Base-by-base conservation (phyloP, 2,329 filamentous ascomycete genomes). In the Diplodia intermedia region DNA sequence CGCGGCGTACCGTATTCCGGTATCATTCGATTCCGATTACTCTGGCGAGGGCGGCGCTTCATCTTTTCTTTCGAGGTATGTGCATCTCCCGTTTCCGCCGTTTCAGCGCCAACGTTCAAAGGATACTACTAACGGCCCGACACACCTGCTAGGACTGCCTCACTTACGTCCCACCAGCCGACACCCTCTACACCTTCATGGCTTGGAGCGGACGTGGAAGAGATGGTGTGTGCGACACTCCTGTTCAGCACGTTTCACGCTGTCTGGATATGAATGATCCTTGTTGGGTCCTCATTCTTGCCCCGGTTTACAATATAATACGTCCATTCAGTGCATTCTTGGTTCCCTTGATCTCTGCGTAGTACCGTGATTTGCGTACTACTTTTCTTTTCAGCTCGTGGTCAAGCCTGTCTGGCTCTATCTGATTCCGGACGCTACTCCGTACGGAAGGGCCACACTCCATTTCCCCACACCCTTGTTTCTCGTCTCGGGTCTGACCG, bases 21-120 rank as follows among this genome's bases (percentile, higher is more conserved):
- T 89, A 89, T 85, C 85, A 93, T 92, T 92, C 91, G 90, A 94
- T 93, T 93, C 91, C 90, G 91, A 93, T 94, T 89, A 93, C 88
- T 92, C 90, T 90, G 89, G 86, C 86, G 88, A 87, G 90, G 90
- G 88, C 86, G 90, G 87, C 88, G 73, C 88, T 90, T 89, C 87
- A 82, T 70, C 82, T 78, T 82, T 82, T 80, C 78, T 79, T 72
- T 71, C 70, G 14, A 82, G 79, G 84, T 87, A 75, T 82, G 86
- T 86, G 33, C 50, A 50, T 49, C 53, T 62, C 60, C 31, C 23
- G 20, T 14, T 29, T 18, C 5, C 12, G 2, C 60, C 52, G 49
- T 20, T 61, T 23, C 66, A 33, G 33, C 20, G 31, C 7, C 38
- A 36, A 63, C 62, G 69, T 70, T 73, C 61, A 26, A 61, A 73